Evolutionary conservation across 2,329 filamentous ascomycete species (phyloP).

Genomic region (Chrysosporium keratinophilum): DNA sequence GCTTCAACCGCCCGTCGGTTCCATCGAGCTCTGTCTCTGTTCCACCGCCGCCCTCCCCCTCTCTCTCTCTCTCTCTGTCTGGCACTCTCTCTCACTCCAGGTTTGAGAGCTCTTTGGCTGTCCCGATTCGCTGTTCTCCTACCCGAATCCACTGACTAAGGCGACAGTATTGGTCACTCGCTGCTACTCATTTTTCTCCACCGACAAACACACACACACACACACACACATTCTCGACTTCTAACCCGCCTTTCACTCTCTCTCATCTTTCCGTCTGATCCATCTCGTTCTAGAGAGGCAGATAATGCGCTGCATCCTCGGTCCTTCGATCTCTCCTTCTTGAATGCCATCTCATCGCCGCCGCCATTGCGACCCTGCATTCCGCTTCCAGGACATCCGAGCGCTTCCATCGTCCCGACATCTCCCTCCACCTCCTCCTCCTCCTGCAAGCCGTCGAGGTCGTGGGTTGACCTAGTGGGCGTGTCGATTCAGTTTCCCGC

Average conservation of each 20-base stretch:
- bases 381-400: neutral
- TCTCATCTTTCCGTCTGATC: neutral
- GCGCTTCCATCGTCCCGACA: neutral
- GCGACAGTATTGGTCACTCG: neutral
- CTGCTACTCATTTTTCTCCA: slow-evolving; percentile 5
- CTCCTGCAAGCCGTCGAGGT: neutral
- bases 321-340: neutral
- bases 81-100: slow-evolving; percentile 1
- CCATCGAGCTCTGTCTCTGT: slow-evolving; percentile 13
- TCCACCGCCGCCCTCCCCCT: neutral
- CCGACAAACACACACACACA: neutral
- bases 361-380: neutral
- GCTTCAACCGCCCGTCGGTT: slow-evolving; percentile 13
- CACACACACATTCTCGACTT: neutral
- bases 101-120: slow-evolving; percentile 7
- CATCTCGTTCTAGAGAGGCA: neutral
- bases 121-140: slow-evolving; percentile 7
- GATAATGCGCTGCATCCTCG: neutral
- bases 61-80: neutral
- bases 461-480: neutral
- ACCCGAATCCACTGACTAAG: slow-evolving; percentile 5
- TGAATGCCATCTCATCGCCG: neutral
- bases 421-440: neutral
- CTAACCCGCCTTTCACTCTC: slow-evolving; percentile 6
- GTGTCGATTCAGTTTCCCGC: neutral